Conservation (phyloP, 192 early-diverging fungal species). For the Umbelopsis vinacea region DNA sequence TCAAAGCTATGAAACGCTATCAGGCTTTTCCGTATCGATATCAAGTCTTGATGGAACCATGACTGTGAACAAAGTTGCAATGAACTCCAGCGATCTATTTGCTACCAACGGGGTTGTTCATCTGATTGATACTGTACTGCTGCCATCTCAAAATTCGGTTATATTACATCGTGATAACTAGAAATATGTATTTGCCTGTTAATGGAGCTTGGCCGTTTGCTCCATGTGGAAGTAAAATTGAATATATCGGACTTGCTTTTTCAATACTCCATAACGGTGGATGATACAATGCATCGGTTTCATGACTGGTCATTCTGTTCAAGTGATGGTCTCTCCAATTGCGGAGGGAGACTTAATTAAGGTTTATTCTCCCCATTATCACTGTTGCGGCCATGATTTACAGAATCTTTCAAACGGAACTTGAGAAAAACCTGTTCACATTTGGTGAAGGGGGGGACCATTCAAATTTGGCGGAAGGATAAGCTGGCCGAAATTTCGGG, state of each 20-base stretch:
- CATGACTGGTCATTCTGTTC: no score
- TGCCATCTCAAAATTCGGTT: background rate
- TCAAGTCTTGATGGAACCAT: background rate
- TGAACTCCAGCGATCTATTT: background rate
- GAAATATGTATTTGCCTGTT: background rate
- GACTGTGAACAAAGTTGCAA: background rate
- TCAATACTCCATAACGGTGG: no score
- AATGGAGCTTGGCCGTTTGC: background rate
- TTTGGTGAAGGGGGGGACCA: background rate
- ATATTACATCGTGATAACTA: background rate
- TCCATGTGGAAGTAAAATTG: no score
- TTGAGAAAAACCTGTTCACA: background rate
- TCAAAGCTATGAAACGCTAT: background rate
- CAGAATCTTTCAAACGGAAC: constrained; percentile 8
- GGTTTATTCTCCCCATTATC: background rate
- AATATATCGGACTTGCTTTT: no score
- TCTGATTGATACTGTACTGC: background rate
- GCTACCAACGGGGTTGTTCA: background rate
- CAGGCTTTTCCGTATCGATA: background rate
- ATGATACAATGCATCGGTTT: no score
- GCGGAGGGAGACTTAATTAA: no score
- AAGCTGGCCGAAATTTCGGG: no score
- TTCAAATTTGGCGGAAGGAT: no score
- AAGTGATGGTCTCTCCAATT: no score
- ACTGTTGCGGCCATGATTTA: background rate